Evolutionary conservation across 257 asterid species (phyloP).

Genomic region (Solanum infundibuliforme): DNA sequence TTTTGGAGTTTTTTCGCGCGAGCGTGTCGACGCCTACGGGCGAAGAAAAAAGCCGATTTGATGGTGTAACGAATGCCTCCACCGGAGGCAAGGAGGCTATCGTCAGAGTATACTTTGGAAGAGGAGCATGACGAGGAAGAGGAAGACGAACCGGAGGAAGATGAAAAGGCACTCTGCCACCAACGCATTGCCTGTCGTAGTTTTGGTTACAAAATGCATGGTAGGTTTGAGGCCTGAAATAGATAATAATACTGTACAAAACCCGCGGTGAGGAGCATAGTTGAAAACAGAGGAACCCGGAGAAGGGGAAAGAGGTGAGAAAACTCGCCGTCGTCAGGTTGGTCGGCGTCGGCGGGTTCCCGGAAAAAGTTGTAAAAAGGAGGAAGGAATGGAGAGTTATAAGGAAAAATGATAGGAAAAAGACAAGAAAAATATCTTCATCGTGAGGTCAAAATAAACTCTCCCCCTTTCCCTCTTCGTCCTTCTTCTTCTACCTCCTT

Average conservation of each 20-base stretch:
- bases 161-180: constrained; percentile 9
- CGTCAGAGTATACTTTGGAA: constrained; percentile 41
- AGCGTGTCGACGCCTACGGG: constrained; percentile 16
- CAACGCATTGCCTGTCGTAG: constrained; percentile 3
- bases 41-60: constrained; percentile 23
- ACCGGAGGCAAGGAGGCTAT: constrained; percentile 11
- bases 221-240: neutral
- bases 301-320: neutral
- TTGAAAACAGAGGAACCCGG: neutral
- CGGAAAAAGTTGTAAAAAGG: neutral
- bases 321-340: neutral
- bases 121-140: constrained; percentile 22
- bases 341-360: neutral
- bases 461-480: neutral
- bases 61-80: constrained; percentile 10
- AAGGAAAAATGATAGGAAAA: neutral
- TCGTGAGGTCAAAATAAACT: constrained; percentile 4
- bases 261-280: neutral
- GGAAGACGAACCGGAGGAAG: neutral
- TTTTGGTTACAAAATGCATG: neutral
- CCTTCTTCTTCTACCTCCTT: neutral
- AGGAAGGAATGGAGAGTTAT: neutral
- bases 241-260: neutral
- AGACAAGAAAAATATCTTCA: neutral
- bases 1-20: constrained; percentile 29